Evolutionary conservation across 306 rosid species (phyloP), one percentile per base, ranked within the genome.

Genomic region (Bauhinia variegata): DNA sequence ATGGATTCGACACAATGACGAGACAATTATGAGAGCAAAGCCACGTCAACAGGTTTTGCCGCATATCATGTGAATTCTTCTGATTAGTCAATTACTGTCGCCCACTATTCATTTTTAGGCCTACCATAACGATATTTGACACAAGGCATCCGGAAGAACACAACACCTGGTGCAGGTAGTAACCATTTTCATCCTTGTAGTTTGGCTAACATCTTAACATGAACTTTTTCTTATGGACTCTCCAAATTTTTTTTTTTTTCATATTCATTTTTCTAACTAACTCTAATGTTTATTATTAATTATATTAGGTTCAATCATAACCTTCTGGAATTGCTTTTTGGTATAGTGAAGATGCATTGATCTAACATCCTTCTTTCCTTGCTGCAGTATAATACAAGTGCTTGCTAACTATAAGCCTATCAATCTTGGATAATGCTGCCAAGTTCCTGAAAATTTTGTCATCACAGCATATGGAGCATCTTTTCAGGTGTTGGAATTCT

Each of bases 1-100:
- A 77, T 75, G 65, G 88, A 95, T 95, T 73, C 88, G 97, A 49
- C 91, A 87, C 77, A 95, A 92, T 51, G 99, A 95, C 36, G 99
- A 95, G 78, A 95, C 95, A 11, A 68, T 91, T 51, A 80, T 88
- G 75, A 86, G 96, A 81, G 6, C 96, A 52, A 88, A 71, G 83
- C 95, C 96, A 58, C 96, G 97, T 30, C 55, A 83, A 49, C 99
- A 80, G 46, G 78, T 96, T 58, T 79, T 85, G 72, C 79, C 83
- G n/a, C 73, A 56, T 68, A 67, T 54, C 23, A 78, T 53, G 80
- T 83, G 74, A 86, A 63, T 38, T 61, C 70, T 65, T 60, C 72
- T 78, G 80, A 68, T 76, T 78, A 63, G 61, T 62, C 75, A 57
- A 75, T 71, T 70, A 63, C 68, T 48, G 77, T 56, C 47, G 71